These are phyloP conservation scores for Amylostereum chailletii DNA, from an alignment of 1,284 basidiomycete species.

Conservation along the genomic window DNA sequence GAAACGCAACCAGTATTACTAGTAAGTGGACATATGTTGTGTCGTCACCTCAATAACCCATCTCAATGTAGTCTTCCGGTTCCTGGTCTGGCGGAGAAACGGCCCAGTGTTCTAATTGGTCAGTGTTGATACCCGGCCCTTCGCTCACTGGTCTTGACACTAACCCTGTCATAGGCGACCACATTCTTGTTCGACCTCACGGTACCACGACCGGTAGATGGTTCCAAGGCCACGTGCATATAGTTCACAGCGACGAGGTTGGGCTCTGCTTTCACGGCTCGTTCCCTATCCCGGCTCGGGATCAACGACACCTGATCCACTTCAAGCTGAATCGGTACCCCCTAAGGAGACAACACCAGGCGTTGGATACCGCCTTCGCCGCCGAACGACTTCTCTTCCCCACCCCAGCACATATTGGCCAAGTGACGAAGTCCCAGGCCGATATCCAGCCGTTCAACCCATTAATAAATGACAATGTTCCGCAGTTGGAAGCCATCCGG, in stretches of 20 bases:
- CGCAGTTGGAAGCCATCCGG: slow-evolving; percentile 45
- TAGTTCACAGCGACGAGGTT: slow-evolving; percentile 40
- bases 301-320: slow-evolving; percentile 33
- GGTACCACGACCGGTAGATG: slow-evolving; percentile 30
- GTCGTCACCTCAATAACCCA: slow-evolving; percentile 1
- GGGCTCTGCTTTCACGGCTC: slow-evolving; percentile 40
- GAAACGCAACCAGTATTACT: slow-evolving; percentile 27
- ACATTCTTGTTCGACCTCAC: slow-evolving; percentile 39
- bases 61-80: slow-evolving; percentile 36
- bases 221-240: slow-evolving; percentile 51
- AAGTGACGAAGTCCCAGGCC: slow-evolving; percentile 9
- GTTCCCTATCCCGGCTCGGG: slow-evolving; percentile 24
- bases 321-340: slow-evolving; percentile 50
- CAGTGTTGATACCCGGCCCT: too few species aligned
- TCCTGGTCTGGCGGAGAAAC: slow-evolving; percentile 56
- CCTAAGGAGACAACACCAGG: slow-evolving; percentile 47
- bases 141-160: neutral
- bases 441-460: slow-evolving; percentile 25
- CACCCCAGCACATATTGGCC: slow-evolving; percentile 17
- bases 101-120: slow-evolving; percentile 56
- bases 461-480: slow-evolving; percentile 36
- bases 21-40: slow-evolving; percentile 25
- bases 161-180: slow-evolving; percentile 32
- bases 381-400: slow-evolving; percentile 37
- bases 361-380: slow-evolving; percentile 33